Evolutionary conservation across 257 asterid genomes (phyloP), one percentile per base, ranked within the genome.

Genomic region (Lantana camara): DNA sequence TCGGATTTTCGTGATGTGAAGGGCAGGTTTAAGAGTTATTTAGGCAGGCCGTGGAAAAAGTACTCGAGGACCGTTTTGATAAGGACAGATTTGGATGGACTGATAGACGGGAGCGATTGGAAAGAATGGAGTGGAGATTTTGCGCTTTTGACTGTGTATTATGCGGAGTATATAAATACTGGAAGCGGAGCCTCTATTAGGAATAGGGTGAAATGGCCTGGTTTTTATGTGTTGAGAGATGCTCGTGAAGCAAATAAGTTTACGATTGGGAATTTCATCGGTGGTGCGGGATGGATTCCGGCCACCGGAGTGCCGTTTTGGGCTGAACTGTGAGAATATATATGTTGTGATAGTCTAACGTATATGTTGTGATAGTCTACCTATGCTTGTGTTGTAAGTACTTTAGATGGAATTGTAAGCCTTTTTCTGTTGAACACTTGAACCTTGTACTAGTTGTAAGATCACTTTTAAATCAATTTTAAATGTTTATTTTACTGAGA

Each of bases 21-120:
- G 61, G 75, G 75, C 0, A 58, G 20, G 32, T 77, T 83, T 61
- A 51, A 40, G 69, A 90, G 67, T 51, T 90, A 78, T 24, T 49
- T 90, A 1, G 92, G 96, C 14, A 35, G 96, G 64, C 97, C 96
- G 1, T 85, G 95, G 92, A 80, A 74, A 41, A 64, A 58, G 67
- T 90, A 79, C 50, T 82, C 95, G 4, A 82, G 90, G 78, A 77
- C 86, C 0, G 77, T 85, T 12, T 67, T 78, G 19, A 2, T 82
- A 11, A 79, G 78, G 79, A 82, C 86, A 30, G 76, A 84, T 24
- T 15, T 88, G 21, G 95, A 82, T 41, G 91, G 86, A 4, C 34
- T 82, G 67, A 56, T 91, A 15, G 74, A 81, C 17, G 78, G 63
- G 13, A 72, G 37, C 54, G 93, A 94, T 24, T 88, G 94, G 95